Conservation (phyloP, 1,139 yeast genomes). For the Debaryomyces sp. region DNA sequence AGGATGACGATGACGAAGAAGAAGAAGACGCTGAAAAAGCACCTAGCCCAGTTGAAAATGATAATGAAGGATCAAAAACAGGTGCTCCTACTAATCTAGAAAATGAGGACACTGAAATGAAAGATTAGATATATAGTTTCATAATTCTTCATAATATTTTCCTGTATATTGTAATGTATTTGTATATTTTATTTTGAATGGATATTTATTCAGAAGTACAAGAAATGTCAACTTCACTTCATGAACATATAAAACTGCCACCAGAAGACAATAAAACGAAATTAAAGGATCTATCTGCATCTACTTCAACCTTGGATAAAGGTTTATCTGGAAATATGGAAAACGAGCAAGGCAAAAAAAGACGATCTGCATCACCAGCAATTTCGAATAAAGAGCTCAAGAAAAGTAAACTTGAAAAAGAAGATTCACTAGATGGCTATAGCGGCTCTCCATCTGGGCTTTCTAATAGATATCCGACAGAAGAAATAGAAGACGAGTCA, state of each 20-base stretch:
- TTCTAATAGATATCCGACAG: not conserved
- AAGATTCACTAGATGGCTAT: not conserved
- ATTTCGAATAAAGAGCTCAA: slow-evolving; percentile 5
- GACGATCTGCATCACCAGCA: slow-evolving; percentile 10
- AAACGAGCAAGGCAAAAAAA: slow-evolving; percentile 3
- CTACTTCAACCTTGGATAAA: not conserved
- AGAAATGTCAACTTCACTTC: not conserved
- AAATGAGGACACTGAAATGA: slow-evolving; percentile 15
- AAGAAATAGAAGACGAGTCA: slow-evolving; percentile 20
- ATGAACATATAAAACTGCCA: not conserved
- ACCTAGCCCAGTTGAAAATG: slow-evolving; percentile 26
- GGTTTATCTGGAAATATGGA: not conserved
- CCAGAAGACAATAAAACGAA: not conserved
- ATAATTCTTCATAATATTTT: not conserved
- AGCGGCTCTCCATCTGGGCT: not conserved
- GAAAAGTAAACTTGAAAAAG: not conserved
- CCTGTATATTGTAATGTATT: slow-evolving; percentile 4
- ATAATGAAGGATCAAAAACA: not conserved
- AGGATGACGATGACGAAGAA: slow-evolving; percentile 34
- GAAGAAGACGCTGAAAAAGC: slow-evolving; percentile 27
- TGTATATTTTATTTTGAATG: not conserved
- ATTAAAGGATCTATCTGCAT: not conserved
- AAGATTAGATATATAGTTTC: not conserved
- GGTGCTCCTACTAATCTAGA: slow-evolving; percentile 10
- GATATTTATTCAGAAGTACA: not conserved